Evolutionary conservation across 768 basidiomycete species (phyloP).

Genomic region (Naganishia kalamii): DNA sequence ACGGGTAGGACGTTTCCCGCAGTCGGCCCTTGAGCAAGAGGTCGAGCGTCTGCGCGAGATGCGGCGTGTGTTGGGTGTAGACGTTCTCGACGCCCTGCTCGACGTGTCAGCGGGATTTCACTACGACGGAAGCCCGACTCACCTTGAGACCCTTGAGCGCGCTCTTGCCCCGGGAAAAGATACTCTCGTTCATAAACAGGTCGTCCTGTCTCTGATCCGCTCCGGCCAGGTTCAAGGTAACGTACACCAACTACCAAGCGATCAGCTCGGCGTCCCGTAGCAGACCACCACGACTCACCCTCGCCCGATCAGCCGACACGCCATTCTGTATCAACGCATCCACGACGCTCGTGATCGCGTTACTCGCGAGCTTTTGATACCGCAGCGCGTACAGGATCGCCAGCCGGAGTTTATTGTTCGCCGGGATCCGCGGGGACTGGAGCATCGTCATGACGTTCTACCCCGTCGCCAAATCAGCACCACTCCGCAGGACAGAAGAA

Average conservation of each 20-base stretch:
- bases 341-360: conserved; percentile 63
- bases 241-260: conserved; percentile 70
- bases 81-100: conserved; percentile 93
- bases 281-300: conserved; percentile 22
- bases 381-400: conserved; percentile 88
- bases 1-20: conserved; percentile 83
- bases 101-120: conserved; percentile 9
- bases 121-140: conserved; percentile 16
- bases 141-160: conserved; percentile 94
- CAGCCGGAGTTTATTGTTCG: conserved; percentile 77
- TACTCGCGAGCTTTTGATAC: conserved; percentile 82
- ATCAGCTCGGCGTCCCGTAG: background rate
- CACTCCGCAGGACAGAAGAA: background rate
- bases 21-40: conserved; percentile 76
- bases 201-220: conserved; percentile 96
- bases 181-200: conserved; percentile 87
- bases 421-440: conserved; percentile 59
- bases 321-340: conserved; percentile 47
- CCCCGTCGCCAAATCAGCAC: background rate
- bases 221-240: conserved; percentile 84
- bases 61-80: conserved; percentile 93
- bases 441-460: conserved; percentile 79
- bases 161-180: conserved; percentile 87
- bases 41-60: conserved; percentile 85
- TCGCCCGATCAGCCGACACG: conserved; percentile 52